These are phyloP conservation scores for Jaenimonas drosophilae DNA, from an alignment of 208 protist genomes.

Conservation along the genomic window DNA sequence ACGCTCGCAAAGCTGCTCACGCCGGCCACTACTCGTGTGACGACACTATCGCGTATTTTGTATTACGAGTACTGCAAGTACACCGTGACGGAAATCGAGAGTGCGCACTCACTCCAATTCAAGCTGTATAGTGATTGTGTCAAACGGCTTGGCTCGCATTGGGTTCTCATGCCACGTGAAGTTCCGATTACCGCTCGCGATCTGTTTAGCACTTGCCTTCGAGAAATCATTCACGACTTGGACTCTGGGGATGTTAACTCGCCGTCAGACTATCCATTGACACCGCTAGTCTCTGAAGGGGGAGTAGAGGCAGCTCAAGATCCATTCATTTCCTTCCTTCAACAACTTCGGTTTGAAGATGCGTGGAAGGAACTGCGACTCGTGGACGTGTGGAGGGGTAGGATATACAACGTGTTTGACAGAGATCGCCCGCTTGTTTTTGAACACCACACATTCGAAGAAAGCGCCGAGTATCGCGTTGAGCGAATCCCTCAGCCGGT, in stretches of 20 bases:
- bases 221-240: slow-evolving; percentile 49
- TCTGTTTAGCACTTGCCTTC: slow-evolving; percentile 58
- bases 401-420: slow-evolving; percentile 82
- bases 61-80: slow-evolving; percentile 88
- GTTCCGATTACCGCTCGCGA: slow-evolving; percentile 36
- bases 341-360: slow-evolving; percentile 22
- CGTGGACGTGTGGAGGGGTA: slow-evolving; percentile 77
- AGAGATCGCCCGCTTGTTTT: slow-evolving; percentile 49
- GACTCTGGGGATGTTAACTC: too few relatives aligned
- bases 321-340: slow-evolving; percentile 14
- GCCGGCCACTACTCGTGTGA: slow-evolving; percentile 30
- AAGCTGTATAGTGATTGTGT: slow-evolving; percentile 64
- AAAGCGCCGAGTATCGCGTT: slow-evolving; percentile 83
- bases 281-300: too few relatives aligned
- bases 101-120: slow-evolving; percentile 81
- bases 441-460: slow-evolving; percentile 73
- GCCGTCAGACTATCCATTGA: too few relatives aligned
- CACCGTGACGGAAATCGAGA: slow-evolving; percentile 75
- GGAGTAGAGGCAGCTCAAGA: too few relatives aligned
- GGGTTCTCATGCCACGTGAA: slow-evolving; percentile 70
- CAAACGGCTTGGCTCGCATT: slow-evolving; percentile 63
- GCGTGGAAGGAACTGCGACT: slow-evolving; percentile 64
- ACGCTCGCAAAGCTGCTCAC: slow-evolving; percentile 65
- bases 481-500: slow-evolving; percentile 56
- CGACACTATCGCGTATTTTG: slow-evolving; percentile 37